Percentiles rank a stretch among this genome's conserved stretches.
These are phyloP conservation scores for Phytophthora cryptogea DNA, from an alignment of 352 stramenopile genomes.

Conservation along the genomic window DNA sequence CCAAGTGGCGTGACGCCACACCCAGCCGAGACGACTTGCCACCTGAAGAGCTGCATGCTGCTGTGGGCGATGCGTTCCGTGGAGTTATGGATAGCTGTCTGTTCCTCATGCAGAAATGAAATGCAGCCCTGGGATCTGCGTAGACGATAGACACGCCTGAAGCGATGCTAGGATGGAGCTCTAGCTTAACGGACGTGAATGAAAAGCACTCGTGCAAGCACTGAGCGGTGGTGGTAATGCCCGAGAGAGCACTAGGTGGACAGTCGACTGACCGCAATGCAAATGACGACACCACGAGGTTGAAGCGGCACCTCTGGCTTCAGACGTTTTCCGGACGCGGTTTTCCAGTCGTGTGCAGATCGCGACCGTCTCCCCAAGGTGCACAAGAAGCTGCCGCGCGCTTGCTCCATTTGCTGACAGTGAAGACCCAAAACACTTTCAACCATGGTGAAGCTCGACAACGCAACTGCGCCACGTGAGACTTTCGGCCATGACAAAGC, in stretches of 20 bases:
- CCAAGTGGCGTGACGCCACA: constrained; percentile 73
- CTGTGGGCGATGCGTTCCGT: constrained; percentile 68
- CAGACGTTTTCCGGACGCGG: constrained; percentile 7
- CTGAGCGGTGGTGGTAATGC: not conserved
- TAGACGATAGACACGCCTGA: constrained; percentile 8
- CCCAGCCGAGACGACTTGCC: constrained; percentile 23
- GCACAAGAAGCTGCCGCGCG: not conserved
- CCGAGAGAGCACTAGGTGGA: constrained; percentile 2
- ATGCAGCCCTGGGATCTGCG: not conserved
- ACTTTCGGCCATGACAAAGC: constrained; percentile 10
- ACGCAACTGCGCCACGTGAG: constrained; percentile 5
- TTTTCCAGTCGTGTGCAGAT: constrained; percentile 7
- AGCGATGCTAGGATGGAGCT: constrained; percentile 6
- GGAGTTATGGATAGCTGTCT: constrained; percentile 75
- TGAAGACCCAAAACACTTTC: not conserved
- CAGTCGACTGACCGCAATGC: constrained; percentile 9
- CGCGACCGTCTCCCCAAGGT: constrained; percentile 2
- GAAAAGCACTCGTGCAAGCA: constrained; percentile 13
- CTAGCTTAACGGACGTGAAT: constrained; percentile 12
- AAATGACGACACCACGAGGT: constrained; percentile 3
- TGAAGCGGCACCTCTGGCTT: constrained; percentile 17
- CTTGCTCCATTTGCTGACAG: not conserved
- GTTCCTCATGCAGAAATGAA: constrained; percentile 72
- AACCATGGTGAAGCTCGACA: constrained; percentile 16
- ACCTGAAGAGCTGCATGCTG: constrained; percentile 61